phyloP scores from a whole-genome alignment of 306 rosid genomes.

The Begonia masoniana region DNA sequence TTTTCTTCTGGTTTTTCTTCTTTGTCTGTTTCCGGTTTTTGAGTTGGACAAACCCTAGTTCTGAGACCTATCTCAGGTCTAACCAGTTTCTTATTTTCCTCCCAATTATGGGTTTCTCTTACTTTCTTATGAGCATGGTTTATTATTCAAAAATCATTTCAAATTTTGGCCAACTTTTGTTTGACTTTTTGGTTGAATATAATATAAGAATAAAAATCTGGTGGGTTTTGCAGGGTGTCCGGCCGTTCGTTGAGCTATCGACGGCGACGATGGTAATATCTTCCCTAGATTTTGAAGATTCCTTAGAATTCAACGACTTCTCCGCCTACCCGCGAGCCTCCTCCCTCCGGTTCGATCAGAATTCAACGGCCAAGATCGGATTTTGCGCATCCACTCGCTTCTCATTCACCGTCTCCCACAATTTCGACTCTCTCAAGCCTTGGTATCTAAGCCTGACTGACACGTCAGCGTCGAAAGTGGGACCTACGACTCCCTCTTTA shows the following conservation, averaged over 20 bases:
- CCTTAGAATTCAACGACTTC: slow-evolving; percentile 55
- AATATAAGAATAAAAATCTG: not conserved
- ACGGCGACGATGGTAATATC: slow-evolving; percentile 49
- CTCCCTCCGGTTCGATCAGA: slow-evolving; percentile 67
- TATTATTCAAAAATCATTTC: too few relatives aligned
- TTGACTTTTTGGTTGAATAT: too few relatives aligned
- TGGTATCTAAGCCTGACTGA: slow-evolving; percentile 84
- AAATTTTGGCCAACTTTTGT: too few relatives aligned
- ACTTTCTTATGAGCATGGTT: too few relatives aligned
- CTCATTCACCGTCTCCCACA: slow-evolving; percentile 87
- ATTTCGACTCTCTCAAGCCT: slow-evolving; percentile 78
- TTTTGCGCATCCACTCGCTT: slow-evolving; percentile 86
- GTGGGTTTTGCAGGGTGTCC: slow-evolving; percentile 50
- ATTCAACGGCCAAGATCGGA: slow-evolving; percentile 60
- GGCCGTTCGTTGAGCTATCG: slow-evolving; percentile 78
- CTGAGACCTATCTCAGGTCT: too few relatives aligned
- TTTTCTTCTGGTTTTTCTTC: too few relatives aligned
- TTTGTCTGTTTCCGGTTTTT: too few relatives aligned
- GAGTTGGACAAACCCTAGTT: too few relatives aligned
- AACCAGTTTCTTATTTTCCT: too few relatives aligned
- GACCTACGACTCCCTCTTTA: slow-evolving; percentile 49
- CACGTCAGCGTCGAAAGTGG: slow-evolving; percentile 82
- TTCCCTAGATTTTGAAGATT: slow-evolving; percentile 74
- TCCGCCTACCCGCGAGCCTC: slow-evolving; percentile 66
- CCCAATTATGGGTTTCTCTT: too few relatives aligned